A percentile compares a stretch with the other conserved stretches of the same genome.
Evolutionary conservation across 306 rosid genomes (phyloP).

Genomic region (Astragalus glycyphyllos): DNA sequence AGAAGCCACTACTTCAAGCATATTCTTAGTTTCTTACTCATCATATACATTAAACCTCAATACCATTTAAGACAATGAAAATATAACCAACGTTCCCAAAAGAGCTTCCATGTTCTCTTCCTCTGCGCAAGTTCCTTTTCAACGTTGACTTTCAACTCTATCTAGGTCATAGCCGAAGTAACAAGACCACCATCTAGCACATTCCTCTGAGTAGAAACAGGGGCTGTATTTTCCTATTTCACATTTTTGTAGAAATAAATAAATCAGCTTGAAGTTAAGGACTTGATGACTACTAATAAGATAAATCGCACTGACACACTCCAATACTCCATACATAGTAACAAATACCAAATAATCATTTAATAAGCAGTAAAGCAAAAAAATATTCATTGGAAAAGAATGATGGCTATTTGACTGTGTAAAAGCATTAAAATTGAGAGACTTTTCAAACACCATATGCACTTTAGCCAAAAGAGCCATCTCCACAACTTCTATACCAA

Average conservation of each 20-base stretch:
- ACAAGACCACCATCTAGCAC: slow-evolving; percentile 11
- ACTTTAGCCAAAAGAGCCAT: slow-evolving; percentile 99
- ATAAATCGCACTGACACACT: slow-evolving; percentile 3
- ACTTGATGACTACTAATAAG: slow-evolving; percentile 6
- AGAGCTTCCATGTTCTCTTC: slow-evolving; percentile 99
- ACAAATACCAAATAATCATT: slow-evolving; percentile 12
- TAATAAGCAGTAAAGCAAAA: not conserved
- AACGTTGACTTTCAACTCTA: slow-evolving; percentile 56
- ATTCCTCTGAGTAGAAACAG: slow-evolving; percentile 58
- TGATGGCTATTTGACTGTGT: slow-evolving; percentile 24
- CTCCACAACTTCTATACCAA: slow-evolving; percentile 94
- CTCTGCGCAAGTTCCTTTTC: slow-evolving; percentile 99
- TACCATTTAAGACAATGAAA: too few species aligned
- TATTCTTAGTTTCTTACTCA: too few species aligned
- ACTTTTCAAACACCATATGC: slow-evolving; percentile 41
- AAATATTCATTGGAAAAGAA: slow-evolving; percentile 26
- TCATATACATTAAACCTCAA: too few species aligned
- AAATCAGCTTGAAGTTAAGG: slow-evolving; percentile 13
- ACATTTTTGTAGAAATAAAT: slow-evolving; percentile 35
- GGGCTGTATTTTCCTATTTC: slow-evolving; percentile 73
- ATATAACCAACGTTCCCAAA: slow-evolving; percentile 44
- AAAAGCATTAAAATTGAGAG: slow-evolving; percentile 27
- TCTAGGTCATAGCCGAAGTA: too few species aligned
- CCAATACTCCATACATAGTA: slow-evolving; percentile 1
- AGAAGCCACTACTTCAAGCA: too few species aligned